These are phyloP conservation scores for Ceratocystis ficicola DNA, from an alignment of 2,329 filamentous ascomycete genomes.

Conservation along the genomic window DNA sequence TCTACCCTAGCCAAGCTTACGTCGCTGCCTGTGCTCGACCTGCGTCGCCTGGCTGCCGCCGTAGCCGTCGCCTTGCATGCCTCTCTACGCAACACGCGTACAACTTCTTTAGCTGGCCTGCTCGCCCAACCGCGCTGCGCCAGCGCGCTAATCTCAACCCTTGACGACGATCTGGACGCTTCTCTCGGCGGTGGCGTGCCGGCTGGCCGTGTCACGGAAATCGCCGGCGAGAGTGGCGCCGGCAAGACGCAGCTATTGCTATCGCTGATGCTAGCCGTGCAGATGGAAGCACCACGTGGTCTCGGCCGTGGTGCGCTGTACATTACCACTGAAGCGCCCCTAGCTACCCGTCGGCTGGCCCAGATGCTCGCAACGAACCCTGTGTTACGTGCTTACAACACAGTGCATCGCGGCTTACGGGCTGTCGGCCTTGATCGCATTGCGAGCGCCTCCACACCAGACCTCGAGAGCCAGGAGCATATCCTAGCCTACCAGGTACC, in stretches of 20 bases:
- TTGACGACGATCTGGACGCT: conserved; percentile 60
- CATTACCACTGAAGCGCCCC: conserved; percentile 79
- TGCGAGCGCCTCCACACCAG: conserved; percentile 68
- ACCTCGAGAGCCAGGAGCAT: conserved; percentile 90
- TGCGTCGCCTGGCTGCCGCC: conserved; percentile 59
- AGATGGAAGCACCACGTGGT: conserved; percentile 63
- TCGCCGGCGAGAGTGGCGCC: conserved; percentile 84
- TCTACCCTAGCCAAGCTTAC: conserved; percentile 77
- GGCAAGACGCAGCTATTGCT: conserved; percentile 94
- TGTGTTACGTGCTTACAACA: conserved; percentile 36
- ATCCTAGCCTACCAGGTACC: conserved; percentile 89
- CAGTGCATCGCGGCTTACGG: conserved; percentile 26
- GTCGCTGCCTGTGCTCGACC: conserved; percentile 64
- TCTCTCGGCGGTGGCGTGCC: conserved; percentile 67
- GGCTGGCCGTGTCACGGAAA: conserved; percentile 69
- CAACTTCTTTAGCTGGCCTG: neutral
- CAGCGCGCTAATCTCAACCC: conserved; percentile 53
- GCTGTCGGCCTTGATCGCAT: conserved; percentile 60
- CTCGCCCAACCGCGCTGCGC: neutral
- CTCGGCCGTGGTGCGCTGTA: conserved; percentile 69
- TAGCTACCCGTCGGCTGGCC: conserved; percentile 67
- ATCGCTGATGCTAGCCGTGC: conserved; percentile 68
- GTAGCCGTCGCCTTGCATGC: conserved; percentile 55
- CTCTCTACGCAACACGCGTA: conserved; percentile 36
- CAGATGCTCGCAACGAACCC: conserved; percentile 53